Evolutionary conservation across 1,284 basidiomycete species (phyloP).

Genomic region (Pseudozyma sp.): DNA sequence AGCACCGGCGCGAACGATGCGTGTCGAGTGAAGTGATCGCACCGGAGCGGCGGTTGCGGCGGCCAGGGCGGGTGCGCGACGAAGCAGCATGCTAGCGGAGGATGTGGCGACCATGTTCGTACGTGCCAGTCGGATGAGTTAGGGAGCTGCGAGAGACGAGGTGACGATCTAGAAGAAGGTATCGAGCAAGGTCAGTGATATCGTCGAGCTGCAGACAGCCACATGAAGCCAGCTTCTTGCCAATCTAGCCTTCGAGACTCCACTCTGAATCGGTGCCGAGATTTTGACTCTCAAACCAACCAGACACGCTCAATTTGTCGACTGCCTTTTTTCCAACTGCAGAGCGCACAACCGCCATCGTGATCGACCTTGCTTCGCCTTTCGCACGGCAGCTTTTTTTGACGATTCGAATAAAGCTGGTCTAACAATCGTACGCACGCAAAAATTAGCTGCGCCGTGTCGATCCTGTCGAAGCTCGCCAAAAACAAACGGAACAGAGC

Average conservation of each 20-base stretch:
- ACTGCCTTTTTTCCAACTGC: slow-evolving; percentile 1
- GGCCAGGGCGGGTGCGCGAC: slow-evolving; percentile 20
- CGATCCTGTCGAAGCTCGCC: slow-evolving; percentile 21
- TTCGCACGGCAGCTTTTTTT: slow-evolving; percentile 8
- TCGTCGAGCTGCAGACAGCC: slow-evolving; percentile 1
- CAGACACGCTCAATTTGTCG: slow-evolving; percentile 4
- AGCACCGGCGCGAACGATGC: slow-evolving; percentile 27
- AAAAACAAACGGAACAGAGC: not conserved
- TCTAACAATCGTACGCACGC: too few relatives aligned
- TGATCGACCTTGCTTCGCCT: slow-evolving; percentile 11
- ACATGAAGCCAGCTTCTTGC: not conserved
- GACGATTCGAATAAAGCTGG: not conserved
- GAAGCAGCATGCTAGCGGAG: slow-evolving; percentile 20
- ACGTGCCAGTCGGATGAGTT: not conserved
- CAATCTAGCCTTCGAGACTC: not conserved
- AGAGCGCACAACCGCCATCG: not conserved
- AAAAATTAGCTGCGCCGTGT: slow-evolving; percentile 8
- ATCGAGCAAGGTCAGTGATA: slow-evolving; percentile 2
- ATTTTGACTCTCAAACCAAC: not conserved
- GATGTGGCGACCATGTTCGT: slow-evolving; percentile 32
- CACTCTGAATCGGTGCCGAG: slow-evolving; percentile 18
- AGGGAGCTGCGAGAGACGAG: slow-evolving; percentile 4
- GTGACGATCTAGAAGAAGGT: slow-evolving; percentile 14
- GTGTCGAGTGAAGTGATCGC: slow-evolving; percentile 46
- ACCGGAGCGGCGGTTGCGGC: slow-evolving; percentile 19